Conservation (phyloP, 768 basidiomycete genomes). For the Suillus bovinus region DNA sequence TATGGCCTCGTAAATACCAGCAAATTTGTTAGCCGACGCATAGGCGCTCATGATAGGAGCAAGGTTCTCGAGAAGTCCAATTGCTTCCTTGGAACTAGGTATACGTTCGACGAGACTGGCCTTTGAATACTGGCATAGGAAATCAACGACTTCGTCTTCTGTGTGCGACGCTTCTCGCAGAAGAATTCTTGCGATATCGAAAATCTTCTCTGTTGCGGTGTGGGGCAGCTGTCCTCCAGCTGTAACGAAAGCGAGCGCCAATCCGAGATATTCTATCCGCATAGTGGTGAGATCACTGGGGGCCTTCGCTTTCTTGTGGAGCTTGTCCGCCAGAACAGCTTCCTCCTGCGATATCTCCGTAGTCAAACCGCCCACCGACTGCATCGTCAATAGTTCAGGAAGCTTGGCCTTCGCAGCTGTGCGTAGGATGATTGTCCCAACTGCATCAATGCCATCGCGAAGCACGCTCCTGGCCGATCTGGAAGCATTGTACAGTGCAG, state of each 20-base stretch:
- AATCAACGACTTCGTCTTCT: slow-evolving; percentile 44
- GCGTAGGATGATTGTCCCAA: slow-evolving; percentile 56
- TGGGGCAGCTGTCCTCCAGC: slow-evolving; percentile 48
- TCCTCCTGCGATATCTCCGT: slow-evolving; percentile 19
- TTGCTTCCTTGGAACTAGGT: slow-evolving; percentile 48
- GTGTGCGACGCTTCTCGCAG: slow-evolving; percentile 51
- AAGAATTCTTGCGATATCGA: slow-evolving; percentile 58
- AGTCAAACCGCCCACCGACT: slow-evolving; percentile 18
- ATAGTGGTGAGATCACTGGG: slow-evolving; percentile 58
- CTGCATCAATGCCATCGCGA: slow-evolving; percentile 67
- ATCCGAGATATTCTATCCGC: slow-evolving; percentile 62
- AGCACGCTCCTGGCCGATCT: slow-evolving; percentile 53
- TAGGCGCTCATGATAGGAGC: slow-evolving; percentile 56
- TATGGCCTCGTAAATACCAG: slow-evolving; percentile 55
- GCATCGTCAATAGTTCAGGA: slow-evolving; percentile 29
- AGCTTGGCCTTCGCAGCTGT: slow-evolving; percentile 43
- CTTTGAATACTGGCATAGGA: slow-evolving; percentile 54
- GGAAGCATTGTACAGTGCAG: slow-evolving; percentile 59
- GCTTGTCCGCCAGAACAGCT: slow-evolving; percentile 35
- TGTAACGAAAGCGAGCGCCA: slow-evolving; percentile 49
- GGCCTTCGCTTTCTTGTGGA: slow-evolving; percentile 43
- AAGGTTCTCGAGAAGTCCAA: slow-evolving; percentile 54
- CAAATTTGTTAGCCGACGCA: slow-evolving; percentile 53
- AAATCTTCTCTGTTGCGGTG: slow-evolving; percentile 42
- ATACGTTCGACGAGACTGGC: slow-evolving; percentile 47